Evolutionary conservation across 805 yeast species (phyloP).

Genomic region (Trichomonascus vanleenenianus): DNA sequence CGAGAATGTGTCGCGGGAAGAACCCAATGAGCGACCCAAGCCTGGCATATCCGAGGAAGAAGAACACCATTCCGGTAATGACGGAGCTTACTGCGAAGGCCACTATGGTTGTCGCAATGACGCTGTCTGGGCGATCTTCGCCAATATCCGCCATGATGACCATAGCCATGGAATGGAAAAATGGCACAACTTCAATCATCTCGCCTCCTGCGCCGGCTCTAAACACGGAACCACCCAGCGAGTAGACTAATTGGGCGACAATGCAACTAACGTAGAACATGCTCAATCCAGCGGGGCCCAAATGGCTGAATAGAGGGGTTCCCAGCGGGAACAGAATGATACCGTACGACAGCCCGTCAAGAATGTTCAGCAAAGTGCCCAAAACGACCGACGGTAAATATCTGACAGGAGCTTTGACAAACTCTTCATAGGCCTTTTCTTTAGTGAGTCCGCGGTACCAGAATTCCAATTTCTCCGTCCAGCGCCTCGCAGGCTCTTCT

Average conservation of each 20-base stretch:
- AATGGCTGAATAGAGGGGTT: slow-evolving; percentile 60
- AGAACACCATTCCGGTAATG: slow-evolving; percentile 79
- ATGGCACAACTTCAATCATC: slow-evolving; percentile 99
- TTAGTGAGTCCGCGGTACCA: neutral
- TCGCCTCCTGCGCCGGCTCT: slow-evolving; percentile 92
- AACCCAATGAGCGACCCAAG: slow-evolving; percentile 87
- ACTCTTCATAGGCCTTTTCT: neutral
- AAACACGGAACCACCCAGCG: slow-evolving; percentile 87
- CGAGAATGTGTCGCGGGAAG: slow-evolving; percentile 91
- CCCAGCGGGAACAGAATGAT: slow-evolving; percentile 95
- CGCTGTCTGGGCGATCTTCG: slow-evolving; percentile 35
- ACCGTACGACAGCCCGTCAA: slow-evolving; percentile 93
- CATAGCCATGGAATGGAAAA: slow-evolving; percentile 90
- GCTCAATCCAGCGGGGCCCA: slow-evolving; percentile 86
- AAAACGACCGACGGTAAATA: slow-evolving; percentile 75
- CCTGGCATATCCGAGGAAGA: slow-evolving; percentile 63
- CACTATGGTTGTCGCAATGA: slow-evolving; percentile 78
- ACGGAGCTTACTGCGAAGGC: slow-evolving; percentile 78
- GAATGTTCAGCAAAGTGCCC: slow-evolving; percentile 76
- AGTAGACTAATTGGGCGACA: slow-evolving; percentile 81
- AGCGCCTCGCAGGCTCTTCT: too few species aligned
- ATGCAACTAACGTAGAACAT: slow-evolving; percentile 91
- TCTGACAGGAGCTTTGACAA: slow-evolving; percentile 30
- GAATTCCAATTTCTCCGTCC: too few species aligned
- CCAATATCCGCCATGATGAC: slow-evolving; percentile 54